Percentiles rank a stretch among this genome's conserved stretches.
These are phyloP conservation scores for Chlorella ohadii DNA, from an alignment of 139 green algal genomes.

Conservation along the genomic window DNA sequence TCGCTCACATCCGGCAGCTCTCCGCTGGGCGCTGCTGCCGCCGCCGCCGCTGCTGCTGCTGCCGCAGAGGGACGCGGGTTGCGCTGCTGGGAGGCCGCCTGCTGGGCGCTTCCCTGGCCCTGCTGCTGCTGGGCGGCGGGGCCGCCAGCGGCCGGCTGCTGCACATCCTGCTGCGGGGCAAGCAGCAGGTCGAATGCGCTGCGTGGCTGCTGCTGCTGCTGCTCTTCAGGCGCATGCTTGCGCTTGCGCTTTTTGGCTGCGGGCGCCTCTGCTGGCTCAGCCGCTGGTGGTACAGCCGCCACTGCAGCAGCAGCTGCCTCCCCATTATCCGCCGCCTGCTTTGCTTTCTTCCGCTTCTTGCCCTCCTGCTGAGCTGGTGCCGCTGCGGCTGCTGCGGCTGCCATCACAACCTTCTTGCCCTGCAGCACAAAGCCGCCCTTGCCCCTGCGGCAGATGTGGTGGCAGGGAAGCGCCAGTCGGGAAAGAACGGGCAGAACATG, in stretches of 20 bases:
- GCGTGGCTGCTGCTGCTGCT: background rate
- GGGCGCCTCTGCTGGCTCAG: background rate
- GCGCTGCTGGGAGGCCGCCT: background rate
- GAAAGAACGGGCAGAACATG: background rate
- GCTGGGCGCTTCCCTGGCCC: background rate
- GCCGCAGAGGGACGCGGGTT: background rate
- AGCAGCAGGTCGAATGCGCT: background rate
- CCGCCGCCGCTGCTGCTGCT: background rate
- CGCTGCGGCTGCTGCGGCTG: background rate
- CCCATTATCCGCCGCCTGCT: background rate
- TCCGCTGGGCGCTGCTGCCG: background rate
- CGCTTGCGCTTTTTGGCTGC: background rate
- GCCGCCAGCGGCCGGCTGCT: background rate
- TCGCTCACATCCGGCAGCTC: background rate
- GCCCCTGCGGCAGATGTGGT: too few relatives aligned
- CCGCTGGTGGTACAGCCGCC: background rate
- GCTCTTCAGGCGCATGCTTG: background rate
- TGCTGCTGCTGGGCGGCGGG: background rate
- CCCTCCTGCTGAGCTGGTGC: background rate
- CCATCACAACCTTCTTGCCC: background rate
- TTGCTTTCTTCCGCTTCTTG: constrained; percentile 18
- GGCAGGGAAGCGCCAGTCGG: background rate
- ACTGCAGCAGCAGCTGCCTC: background rate
- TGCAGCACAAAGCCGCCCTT: background rate
- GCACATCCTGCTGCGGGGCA: background rate